These are phyloP conservation scores for Pezicula rhizophila DNA, from an alignment of 2,329 filamentous ascomycete genomes.

Conservation along the genomic window DNA sequence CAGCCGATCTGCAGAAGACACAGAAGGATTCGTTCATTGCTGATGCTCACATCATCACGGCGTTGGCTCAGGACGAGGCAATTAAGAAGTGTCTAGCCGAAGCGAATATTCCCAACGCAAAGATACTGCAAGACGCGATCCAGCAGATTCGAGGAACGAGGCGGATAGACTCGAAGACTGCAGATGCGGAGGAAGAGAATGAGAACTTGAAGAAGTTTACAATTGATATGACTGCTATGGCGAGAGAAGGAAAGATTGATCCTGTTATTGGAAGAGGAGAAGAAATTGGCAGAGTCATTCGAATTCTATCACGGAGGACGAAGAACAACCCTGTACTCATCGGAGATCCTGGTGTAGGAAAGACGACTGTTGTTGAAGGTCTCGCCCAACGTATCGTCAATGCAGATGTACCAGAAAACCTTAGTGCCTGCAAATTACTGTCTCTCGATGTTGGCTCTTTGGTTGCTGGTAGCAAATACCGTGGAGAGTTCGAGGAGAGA, in stretches of 20 bases:
- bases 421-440: constrained; percentile 87
- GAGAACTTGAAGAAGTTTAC: constrained; percentile 98
- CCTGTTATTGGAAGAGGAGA: constrained; percentile 96
- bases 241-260: constrained; percentile 94
- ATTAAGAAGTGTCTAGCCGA: constrained; percentile 74
- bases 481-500: constrained; percentile 96
- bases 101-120: constrained; percentile 84
- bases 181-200: constrained; percentile 85
- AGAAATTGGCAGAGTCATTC: constrained; percentile 85
- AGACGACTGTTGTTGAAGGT: constrained; percentile 96
- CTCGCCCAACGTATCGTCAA: constrained; percentile 94
- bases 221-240: constrained; percentile 96
- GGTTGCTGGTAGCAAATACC: constrained; percentile 96
- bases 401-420: constrained; percentile 89
- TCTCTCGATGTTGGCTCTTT: constrained; percentile 93
- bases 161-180: constrained; percentile 91
- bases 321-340: constrained; percentile 99
- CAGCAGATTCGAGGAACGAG: constrained; percentile 86
- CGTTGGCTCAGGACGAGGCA: constrained; percentile 70
- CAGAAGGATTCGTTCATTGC: constrained; percentile 95
- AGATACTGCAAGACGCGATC: constrained; percentile 85
- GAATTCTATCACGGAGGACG: constrained; percentile 85
- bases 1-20: constrained; percentile 88
- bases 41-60: constrained; percentile 87
- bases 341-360: constrained; percentile 95